phyloP scores from a whole-genome alignment of 2,329 filamentous ascomycete genomes.

The Westerdykella sp. region DNA sequence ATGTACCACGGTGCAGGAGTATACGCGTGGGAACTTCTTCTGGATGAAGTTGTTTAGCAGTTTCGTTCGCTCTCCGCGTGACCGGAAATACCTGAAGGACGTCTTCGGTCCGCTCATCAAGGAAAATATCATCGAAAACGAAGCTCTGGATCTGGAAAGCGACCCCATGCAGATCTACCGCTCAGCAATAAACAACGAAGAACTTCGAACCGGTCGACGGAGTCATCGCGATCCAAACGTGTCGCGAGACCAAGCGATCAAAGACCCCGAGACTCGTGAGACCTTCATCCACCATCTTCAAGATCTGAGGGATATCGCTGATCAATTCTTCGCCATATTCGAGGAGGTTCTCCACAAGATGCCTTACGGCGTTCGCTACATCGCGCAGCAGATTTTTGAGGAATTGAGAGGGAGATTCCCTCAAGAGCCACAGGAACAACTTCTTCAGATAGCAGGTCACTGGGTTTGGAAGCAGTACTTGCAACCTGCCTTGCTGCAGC shows the following conservation, averaged over 20 bases:
- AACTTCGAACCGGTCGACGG: constrained; percentile 80
- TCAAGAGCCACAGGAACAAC: constrained; percentile 66
- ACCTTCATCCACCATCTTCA: constrained; percentile 93
- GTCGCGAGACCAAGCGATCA: constrained; percentile 87
- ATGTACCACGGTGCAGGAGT: constrained; percentile 70
- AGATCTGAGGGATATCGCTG: constrained; percentile 87
- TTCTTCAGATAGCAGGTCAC: constrained; percentile 77
- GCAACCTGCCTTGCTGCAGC: constrained; percentile 79
- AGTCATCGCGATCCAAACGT: constrained; percentile 79
- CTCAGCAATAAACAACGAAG: constrained; percentile 93
- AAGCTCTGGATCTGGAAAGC: constrained; percentile 85
- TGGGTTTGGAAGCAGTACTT: constrained; percentile 96
- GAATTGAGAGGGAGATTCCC: constrained; percentile 70
- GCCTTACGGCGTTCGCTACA: constrained; percentile 86
- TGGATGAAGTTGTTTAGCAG: constrained; percentile 81
- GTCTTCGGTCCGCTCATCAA: constrained; percentile 78
- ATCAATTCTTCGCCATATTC: constrained; percentile 76
- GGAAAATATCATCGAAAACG: constrained; percentile 88
- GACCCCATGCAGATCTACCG: constrained; percentile 97
- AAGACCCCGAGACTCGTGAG: constrained; percentile 84
- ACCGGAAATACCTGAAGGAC: constrained; percentile 86
- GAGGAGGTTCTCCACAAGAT: constrained; percentile 82
- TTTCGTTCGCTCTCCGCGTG: constrained; percentile 84
- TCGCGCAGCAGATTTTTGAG: constrained; percentile 81
- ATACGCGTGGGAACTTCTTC: constrained; percentile 83